Conservation (phyloP, 306 rosid species). For the Fagus crenata region DNA sequence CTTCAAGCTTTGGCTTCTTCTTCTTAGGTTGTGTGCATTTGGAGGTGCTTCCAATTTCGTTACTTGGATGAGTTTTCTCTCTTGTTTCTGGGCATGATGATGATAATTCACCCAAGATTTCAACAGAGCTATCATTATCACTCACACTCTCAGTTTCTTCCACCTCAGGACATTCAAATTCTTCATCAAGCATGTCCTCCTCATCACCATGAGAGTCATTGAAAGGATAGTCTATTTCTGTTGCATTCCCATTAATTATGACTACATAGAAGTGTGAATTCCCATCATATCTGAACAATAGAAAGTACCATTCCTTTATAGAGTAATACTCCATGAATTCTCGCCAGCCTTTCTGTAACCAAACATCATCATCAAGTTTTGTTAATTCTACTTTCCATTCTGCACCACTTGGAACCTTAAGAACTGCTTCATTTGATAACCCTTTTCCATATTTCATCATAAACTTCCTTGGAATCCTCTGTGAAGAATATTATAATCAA, state of each 20-base stretch:
- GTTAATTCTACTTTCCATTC: conserved; percentile 8
- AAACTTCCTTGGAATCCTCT: conserved; percentile 1
- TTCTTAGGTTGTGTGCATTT: background rate
- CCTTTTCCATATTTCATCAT: background rate
- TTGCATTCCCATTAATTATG: conserved; percentile 23
- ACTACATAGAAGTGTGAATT: conserved; percentile 22
- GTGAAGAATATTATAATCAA: too few species aligned
- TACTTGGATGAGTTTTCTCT: background rate
- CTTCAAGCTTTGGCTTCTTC: background rate
- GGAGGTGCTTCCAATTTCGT: background rate
- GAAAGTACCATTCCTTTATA: background rate
- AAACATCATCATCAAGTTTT: background rate
- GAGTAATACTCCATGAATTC: conserved; percentile 7
- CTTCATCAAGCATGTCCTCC: background rate
- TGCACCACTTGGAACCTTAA: conserved; percentile 7
- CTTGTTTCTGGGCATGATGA: background rate
- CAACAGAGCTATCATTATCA: background rate
- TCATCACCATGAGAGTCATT: background rate
- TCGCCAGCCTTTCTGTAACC: conserved; percentile 19
- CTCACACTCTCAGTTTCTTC: background rate
- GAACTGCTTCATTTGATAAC: background rate
- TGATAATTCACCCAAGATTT: background rate
- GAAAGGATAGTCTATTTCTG: conserved; percentile 31
- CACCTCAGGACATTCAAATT: background rate
- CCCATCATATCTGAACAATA: conserved; percentile 22